phyloP scores from a whole-genome alignment of 108 stramenopile species.

The Pseudonitzschia multiseries region DNA sequence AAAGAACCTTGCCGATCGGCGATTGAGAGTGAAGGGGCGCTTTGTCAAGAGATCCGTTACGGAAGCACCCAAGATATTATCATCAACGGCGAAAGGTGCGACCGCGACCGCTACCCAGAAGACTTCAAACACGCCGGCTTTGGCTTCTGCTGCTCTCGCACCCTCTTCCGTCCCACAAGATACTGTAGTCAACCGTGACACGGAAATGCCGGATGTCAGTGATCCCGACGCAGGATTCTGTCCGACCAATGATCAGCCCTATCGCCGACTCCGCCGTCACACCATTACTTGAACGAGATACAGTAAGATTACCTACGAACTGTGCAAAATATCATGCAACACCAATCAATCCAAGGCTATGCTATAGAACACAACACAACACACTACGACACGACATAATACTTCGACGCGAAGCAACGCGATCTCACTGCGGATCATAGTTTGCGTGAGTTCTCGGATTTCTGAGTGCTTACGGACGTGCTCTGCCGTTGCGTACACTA shows the following conservation, averaged over 20 bases:
- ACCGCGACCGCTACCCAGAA: background rate
- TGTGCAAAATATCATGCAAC: background rate
- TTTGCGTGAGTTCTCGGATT: too few species aligned
- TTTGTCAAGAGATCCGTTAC: constrained; percentile 87
- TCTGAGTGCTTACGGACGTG: too few species aligned
- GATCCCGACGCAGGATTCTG: constrained; percentile 81
- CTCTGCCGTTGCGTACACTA: too few species aligned
- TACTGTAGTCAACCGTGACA: constrained; percentile 40
- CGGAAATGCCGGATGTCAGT: constrained; percentile 78
- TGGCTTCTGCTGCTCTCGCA: background rate
- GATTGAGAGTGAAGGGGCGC: constrained; percentile 95
- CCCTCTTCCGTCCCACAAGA: constrained; percentile 11
- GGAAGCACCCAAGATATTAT: background rate
- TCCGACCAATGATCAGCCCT: constrained; percentile 84
- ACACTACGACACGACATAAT: too few species aligned
- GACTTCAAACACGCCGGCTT: background rate
- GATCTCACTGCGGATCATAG: too few species aligned
- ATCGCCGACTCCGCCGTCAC: constrained; percentile 76
- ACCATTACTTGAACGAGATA: constrained; percentile 65
- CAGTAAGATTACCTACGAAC: background rate
- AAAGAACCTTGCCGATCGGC: constrained; percentile 93
- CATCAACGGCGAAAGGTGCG: background rate
- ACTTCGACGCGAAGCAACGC: too few species aligned
- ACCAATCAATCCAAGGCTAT: background rate
- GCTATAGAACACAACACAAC: too few species aligned